Evolutionary conservation across 257 asterid genomes (phyloP).

Genomic region (Petunia secreta): DNA sequence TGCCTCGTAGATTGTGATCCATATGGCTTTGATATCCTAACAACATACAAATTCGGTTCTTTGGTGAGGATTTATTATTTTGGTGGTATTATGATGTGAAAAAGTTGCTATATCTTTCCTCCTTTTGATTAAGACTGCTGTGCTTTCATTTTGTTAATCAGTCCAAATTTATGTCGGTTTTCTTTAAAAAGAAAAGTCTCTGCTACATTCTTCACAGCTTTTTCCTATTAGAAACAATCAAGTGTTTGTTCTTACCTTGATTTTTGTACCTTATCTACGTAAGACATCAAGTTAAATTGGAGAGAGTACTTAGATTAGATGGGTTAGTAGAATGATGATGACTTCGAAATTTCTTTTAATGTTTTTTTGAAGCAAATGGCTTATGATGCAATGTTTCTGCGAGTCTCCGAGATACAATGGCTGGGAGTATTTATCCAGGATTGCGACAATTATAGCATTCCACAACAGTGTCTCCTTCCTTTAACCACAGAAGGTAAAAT

Average conservation of each 20-base stretch:
- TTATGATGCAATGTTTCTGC: constrained; percentile 68
- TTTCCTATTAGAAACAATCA: background rate
- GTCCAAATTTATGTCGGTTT: background rate
- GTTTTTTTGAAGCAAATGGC: constrained; percentile 83
- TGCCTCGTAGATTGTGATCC: constrained; percentile 96
- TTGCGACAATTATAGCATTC: constrained; percentile 63
- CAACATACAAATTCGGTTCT: constrained; percentile 83
- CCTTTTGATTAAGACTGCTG: background rate
- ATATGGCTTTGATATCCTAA: constrained; percentile 81
- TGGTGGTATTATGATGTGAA: constrained; percentile 4
- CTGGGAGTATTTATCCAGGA: constrained; percentile 92
- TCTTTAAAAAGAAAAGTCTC: background rate
- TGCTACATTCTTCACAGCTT: no score
- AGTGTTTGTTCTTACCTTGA: background rate
- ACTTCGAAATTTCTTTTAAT: background rate
- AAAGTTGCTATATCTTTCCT: background rate
- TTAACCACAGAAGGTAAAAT: constrained; percentile 69
- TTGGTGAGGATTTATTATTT: constrained; percentile 52
- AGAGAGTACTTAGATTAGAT: background rate
- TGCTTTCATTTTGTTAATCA: background rate
- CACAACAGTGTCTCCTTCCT: constrained; percentile 78
- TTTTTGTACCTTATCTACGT: background rate
- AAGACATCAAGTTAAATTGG: background rate
- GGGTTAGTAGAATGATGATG: background rate
- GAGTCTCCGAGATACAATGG: constrained; percentile 80